phyloP scores from a whole-genome alignment of 1,284 basidiomycete genomes.

The Heterobasidion occidentale region DNA sequence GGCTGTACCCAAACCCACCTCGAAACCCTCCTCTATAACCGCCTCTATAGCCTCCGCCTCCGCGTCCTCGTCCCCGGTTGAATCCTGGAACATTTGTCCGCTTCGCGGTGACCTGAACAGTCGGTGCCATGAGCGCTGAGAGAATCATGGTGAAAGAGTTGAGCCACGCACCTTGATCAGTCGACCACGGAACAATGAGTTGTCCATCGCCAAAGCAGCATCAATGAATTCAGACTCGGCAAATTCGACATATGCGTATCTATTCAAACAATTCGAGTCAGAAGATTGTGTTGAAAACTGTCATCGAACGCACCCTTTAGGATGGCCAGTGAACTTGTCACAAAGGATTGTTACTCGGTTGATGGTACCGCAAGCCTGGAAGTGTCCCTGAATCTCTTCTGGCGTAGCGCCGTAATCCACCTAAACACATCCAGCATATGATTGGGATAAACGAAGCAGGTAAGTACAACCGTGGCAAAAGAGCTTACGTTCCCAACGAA shows the following conservation, averaged over 20 bases:
- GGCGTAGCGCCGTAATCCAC: conserved; percentile 98
- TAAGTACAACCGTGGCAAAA: neutral
- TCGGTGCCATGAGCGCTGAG: conserved; percentile 12
- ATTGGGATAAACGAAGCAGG: conserved; percentile 3
- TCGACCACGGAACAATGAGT: conserved; percentile 89
- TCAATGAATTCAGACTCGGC: conserved; percentile 91
- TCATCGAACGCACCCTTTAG: conserved; percentile 76
- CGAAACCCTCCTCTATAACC: conserved; percentile 62
- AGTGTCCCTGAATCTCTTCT: conserved; percentile 97
- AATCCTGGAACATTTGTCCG: conserved; percentile 91
- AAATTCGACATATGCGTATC: conserved; percentile 99
- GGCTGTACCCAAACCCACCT: conserved; percentile 58
- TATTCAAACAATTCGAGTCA: conserved; percentile 22
- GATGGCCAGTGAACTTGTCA: conserved; percentile 99
- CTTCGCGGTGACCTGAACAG: conserved; percentile 76
- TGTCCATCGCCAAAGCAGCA: conserved; percentile 92
- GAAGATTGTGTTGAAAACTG: conserved; percentile 1
- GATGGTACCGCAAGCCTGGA: conserved; percentile 96
- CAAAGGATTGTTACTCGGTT: conserved; percentile 99
- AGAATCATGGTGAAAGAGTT: conserved; percentile 13
- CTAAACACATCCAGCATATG: conserved; percentile 32
- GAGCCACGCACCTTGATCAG: conserved; percentile 69
- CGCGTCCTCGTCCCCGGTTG: conserved; percentile 71
- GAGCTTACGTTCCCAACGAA: conserved; percentile 93
- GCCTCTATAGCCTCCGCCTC: conserved; percentile 43